phyloP scores from a whole-genome alignment of 2,329 filamentous ascomycete genomes.

The Fusarium scirpi region DNA sequence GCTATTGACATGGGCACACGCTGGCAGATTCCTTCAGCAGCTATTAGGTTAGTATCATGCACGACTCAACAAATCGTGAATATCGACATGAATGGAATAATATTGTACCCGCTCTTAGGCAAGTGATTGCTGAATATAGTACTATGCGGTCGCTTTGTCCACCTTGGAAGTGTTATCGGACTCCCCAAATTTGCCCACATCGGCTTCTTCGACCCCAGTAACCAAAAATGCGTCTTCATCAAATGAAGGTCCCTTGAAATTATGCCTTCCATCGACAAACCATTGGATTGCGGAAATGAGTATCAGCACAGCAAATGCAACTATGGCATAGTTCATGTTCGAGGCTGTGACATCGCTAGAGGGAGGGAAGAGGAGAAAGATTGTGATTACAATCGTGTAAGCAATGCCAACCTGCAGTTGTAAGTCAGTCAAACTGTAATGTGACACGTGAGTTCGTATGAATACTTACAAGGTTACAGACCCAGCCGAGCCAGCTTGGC shows the following conservation, averaged over 20 bases:
- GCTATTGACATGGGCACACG: not conserved
- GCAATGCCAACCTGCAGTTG: conserved; percentile 60
- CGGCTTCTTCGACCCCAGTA: not conserved
- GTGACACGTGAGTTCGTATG: rapidly evolving
- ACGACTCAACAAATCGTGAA: rapidly evolving
- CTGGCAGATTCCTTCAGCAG: not conserved
- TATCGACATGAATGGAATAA: not conserved
- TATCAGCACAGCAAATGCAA: conserved; percentile 61
- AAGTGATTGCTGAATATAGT: not conserved
- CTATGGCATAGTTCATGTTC: conserved; percentile 69
- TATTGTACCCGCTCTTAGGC: not conserved
- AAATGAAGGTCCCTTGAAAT: conserved; percentile 47
- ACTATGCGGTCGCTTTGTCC: not conserved
- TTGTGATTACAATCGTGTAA: conserved; percentile 75
- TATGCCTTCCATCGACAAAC: conserved; percentile 60
- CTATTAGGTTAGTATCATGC: not conserved
- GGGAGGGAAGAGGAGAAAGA: conserved; percentile 79
- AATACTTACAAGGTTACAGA: conserved; percentile 38
- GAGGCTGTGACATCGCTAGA: conserved; percentile 70
- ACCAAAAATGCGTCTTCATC: not conserved
- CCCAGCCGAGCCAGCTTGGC: conserved; percentile 53
- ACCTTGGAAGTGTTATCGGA: not conserved
- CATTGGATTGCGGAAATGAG: conserved; percentile 57
- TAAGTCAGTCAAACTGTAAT: not conserved
- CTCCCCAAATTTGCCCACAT: not conserved